Base-by-base conservation (phyloP, 495 filamentous ascomycete genomes). In the Penicillium canariense region DNA sequence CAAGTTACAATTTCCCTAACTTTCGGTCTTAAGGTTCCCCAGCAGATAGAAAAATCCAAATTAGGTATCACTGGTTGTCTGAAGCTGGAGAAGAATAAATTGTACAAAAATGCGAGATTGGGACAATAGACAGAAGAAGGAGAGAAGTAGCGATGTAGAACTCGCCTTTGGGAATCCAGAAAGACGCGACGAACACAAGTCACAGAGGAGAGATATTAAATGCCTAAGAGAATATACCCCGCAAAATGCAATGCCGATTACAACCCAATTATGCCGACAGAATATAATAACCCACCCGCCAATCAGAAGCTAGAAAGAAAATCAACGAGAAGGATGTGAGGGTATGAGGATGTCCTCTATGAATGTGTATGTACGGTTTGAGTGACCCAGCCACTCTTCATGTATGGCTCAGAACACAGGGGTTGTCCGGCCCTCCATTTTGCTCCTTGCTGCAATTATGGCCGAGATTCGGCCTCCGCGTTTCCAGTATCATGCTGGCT, bases 231-330 rank as follows among this genome's bases (percentile, higher is more conserved):
- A 54, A 58, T 31, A 50, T 50, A 55, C 59, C 56, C 56, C 45
- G 59, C 56, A 58, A 32, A 56, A 65, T 65, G 59, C 56, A 62
- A 62, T 62, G 54, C 48, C 52, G 43, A 65, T 67, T 60, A 67
- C 48, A 62, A 62, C 34, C 44, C 36, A 52, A 55, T 34, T 58
- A 61, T 57, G 46, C 53, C 48, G 38, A 25, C 25, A 42, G 46
- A 34, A 50, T 5, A 34, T 42, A 50, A 23, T 22, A 39, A 50
- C 7, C 36, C 27, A 26, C n/a, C 35, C 32, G 27, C 44, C 43
- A 32, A 14, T 39, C 50, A 47, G 39, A 58, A 51, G 23, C 8
- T 23, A 32, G n/a, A 48, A 35, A 9, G 22, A 36, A 46, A 5
- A n/a, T 42, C 30, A 45, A 44, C 12, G 34, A 49, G 17, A 42